Conservation (phyloP, 805 yeast species). For the Kuraishia cidri region DNA sequence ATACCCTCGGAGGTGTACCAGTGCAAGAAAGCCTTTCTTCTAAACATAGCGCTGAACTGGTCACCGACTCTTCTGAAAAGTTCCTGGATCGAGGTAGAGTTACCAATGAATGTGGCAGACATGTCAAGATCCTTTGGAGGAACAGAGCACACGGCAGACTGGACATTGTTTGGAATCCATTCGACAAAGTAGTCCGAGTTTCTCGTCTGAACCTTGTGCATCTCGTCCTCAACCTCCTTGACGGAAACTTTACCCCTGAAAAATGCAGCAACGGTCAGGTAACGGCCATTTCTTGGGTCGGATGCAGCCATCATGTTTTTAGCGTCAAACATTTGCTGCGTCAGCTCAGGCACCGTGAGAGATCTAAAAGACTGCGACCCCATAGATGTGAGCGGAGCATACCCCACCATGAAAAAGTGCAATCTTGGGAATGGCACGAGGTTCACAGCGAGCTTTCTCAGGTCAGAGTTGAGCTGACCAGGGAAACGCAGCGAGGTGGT, state of each 20-base stretch:
- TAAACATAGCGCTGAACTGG: slow-evolving; percentile 88
- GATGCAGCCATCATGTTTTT: slow-evolving; percentile 95
- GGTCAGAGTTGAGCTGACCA: slow-evolving; percentile 88
- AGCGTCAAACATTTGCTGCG: slow-evolving; percentile 90
- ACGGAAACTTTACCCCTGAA: slow-evolving; percentile 90
- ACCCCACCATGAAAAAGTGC: slow-evolving; percentile 93
- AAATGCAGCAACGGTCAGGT: slow-evolving; percentile 88
- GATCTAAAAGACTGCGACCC: slow-evolving; percentile 79
- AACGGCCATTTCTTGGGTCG: slow-evolving; percentile 85
- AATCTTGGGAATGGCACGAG: slow-evolving; percentile 92
- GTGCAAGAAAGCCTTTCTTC: slow-evolving; percentile 91
- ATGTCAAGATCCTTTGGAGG: slow-evolving; percentile 81
- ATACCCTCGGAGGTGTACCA: slow-evolving; percentile 96
- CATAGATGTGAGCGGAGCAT: slow-evolving; percentile 82
- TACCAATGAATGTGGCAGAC: slow-evolving; percentile 90
- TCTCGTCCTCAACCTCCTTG: slow-evolving; percentile 92
- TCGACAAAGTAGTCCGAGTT: slow-evolving; percentile 82
- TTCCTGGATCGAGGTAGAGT: slow-evolving; percentile 89
- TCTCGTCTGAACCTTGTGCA: slow-evolving; percentile 75
- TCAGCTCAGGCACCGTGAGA: slow-evolving; percentile 80
- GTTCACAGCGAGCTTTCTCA: slow-evolving; percentile 89
- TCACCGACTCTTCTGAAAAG: slow-evolving; percentile 82
- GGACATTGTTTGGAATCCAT: slow-evolving; percentile 95
- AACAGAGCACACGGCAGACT: slow-evolving; percentile 87
- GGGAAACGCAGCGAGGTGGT: slow-evolving; percentile 93